These are phyloP conservation scores for Phymatotrichopsis omnivora DNA, from an alignment of 2,329 filamentous ascomycete genomes.

Conservation along the genomic window DNA sequence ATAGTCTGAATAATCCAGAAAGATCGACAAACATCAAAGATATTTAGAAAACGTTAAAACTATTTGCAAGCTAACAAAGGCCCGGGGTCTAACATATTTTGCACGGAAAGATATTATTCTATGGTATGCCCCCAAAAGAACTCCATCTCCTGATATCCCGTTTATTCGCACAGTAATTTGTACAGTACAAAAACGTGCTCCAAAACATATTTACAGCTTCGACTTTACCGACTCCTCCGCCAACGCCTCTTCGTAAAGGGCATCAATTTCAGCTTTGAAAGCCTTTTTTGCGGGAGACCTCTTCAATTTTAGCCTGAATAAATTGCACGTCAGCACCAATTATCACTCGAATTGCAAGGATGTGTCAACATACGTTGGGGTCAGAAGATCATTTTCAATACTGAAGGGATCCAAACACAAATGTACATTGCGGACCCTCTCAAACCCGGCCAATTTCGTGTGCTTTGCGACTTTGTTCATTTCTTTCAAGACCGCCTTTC, in stretches of 20 bases:
- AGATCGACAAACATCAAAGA: too few relatives aligned
- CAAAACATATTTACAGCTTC: conserved; percentile 39
- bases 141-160: too few relatives aligned
- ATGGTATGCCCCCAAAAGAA: too few relatives aligned
- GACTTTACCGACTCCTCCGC: conserved; percentile 38
- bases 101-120: too few relatives aligned
- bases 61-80: too few relatives aligned
- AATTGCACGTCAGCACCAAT: conserved; percentile 3
- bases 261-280: conserved; percentile 48
- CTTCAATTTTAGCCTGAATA: conserved; percentile 57
- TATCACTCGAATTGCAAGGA: neutral
- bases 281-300: conserved; percentile 55
- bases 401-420: conserved; percentile 83
- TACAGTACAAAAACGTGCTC: too few relatives aligned
- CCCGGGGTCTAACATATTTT: too few relatives aligned
- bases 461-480: conserved; percentile 68
- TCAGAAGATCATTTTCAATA: conserved; percentile 82
- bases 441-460: conserved; percentile 85
- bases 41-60: too few relatives aligned
- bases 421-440: conserved; percentile 64
- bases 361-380: conserved; percentile 61
- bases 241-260: conserved; percentile 49
- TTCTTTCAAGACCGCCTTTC: conserved; percentile 64
- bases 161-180: too few relatives aligned
- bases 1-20: too few relatives aligned